These are phyloP conservation scores for Diaporthe sp. DNA, from an alignment of 2,329 filamentous ascomycete species.

Conservation along the genomic window DNA sequence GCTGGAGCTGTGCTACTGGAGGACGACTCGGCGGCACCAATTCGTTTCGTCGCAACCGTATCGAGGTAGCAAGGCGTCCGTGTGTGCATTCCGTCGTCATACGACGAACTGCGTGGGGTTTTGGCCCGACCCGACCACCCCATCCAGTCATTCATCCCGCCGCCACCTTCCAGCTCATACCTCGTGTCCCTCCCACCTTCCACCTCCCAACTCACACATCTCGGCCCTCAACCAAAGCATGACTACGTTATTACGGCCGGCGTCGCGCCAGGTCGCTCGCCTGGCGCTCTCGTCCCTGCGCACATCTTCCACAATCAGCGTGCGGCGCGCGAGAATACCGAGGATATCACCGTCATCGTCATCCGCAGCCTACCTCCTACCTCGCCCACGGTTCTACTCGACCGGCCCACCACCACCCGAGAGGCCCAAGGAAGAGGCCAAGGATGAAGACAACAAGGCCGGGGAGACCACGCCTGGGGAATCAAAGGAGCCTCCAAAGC, in stretches of 20 bases:
- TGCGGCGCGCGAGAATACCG: constrained; percentile 42
- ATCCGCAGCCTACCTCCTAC: constrained; percentile 40
- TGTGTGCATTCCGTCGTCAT: constrained; percentile 11
- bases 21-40: background rate
- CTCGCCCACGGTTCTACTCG: constrained; percentile 46
- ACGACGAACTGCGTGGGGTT: constrained; percentile 28
- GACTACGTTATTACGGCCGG: constrained; percentile 48
- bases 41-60: background rate
- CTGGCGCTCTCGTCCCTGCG: constrained; percentile 45
- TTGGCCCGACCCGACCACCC: constrained; percentile 34
- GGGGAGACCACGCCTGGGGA: constrained; percentile 18
- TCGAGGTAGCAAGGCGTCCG: background rate
- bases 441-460: constrained; percentile 11
- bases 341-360: constrained; percentile 42
- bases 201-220: constrained; percentile 3
- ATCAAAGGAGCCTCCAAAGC: constrained; percentile 39
- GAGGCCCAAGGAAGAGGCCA: constrained; percentile 32
- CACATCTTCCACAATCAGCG: constrained; percentile 44
- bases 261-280: constrained; percentile 48
- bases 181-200: background rate
- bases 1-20: constrained; percentile 13
- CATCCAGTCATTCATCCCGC: constrained; percentile 38
- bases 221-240: constrained; percentile 31
- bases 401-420: constrained; percentile 39
- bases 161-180: constrained; percentile 19